phyloP scores from a whole-genome alignment of 352 stramenopile species.

The Pythium biforme region DNA sequence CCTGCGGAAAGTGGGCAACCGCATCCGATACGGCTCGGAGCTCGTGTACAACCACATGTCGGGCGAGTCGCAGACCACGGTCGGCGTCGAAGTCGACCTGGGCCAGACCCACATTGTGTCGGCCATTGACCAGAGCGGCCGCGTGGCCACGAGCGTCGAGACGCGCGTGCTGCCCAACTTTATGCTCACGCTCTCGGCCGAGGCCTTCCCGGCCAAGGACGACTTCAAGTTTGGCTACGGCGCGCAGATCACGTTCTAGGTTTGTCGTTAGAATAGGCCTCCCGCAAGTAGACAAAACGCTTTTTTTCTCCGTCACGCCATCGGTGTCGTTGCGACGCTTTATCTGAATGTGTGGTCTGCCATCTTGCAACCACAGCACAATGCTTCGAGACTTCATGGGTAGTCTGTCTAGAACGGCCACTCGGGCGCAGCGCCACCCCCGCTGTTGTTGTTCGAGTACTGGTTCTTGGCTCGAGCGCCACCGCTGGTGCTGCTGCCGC shows the following conservation, averaged over 20 bases:
- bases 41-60: constrained; percentile 86
- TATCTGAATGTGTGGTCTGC: too few species aligned
- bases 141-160: constrained; percentile 81
- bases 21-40: constrained; percentile 82
- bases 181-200: constrained; percentile 78
- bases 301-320: neutral
- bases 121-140: constrained; percentile 80
- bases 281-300: constrained; percentile 16
- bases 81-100: constrained; percentile 83
- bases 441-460: constrained; percentile 11
- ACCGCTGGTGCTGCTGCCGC: constrained; percentile 26
- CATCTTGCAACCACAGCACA: too few species aligned
- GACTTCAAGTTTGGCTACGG: constrained; percentile 92
- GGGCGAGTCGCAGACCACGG: constrained; percentile 77
- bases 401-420: constrained; percentile 72
- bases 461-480: constrained; percentile 16
- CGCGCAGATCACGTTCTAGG: constrained; percentile 87
- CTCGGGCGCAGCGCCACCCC: constrained; percentile 42
- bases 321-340: neutral
- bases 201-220: constrained; percentile 84
- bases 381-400: too few species aligned
- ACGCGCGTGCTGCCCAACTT: constrained; percentile 86
- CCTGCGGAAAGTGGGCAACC: constrained; percentile 79
- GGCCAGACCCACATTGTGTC: constrained; percentile 83
- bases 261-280: constrained; percentile 14